A percentile compares a stretch with the other conserved stretches of the same genome.
Conservation (phyloP, 2,329 filamentous ascomycete genomes). For the Colletotrichum sp. region DNA sequence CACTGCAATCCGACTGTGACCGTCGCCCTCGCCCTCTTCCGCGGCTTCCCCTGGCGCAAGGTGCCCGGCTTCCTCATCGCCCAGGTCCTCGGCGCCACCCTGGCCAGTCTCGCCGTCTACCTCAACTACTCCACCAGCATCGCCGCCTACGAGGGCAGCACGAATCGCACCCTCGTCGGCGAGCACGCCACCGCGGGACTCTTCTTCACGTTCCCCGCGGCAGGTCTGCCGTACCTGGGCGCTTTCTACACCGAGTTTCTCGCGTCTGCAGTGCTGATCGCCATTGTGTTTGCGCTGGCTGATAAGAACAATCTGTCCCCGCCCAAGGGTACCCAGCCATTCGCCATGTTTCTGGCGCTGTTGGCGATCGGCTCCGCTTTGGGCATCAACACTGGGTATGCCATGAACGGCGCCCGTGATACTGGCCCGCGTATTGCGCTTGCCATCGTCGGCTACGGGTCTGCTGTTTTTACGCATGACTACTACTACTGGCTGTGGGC, state of each 20-base stretch:
- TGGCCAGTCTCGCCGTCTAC: slow-evolving; percentile 30
- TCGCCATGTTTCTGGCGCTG: slow-evolving; percentile 39
- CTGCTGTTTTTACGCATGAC: slow-evolving; percentile 29
- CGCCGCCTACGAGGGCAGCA: slow-evolving; percentile 34
- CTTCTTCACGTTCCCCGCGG: slow-evolving; percentile 31
- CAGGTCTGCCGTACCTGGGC: slow-evolving; percentile 33
- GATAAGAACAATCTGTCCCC: slow-evolving; percentile 43
- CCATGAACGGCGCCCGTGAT: slow-evolving; percentile 41
- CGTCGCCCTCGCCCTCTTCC: slow-evolving; percentile 36
- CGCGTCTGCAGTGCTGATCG: slow-evolving; percentile 38
- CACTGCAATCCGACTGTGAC: slow-evolving; percentile 42
- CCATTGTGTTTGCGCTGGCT: slow-evolving; percentile 39
- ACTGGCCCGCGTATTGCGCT: slow-evolving; percentile 38
- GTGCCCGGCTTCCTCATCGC: slow-evolving; percentile 33
- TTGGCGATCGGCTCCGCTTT: slow-evolving; percentile 40
- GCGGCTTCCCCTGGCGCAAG: slow-evolving; percentile 39
- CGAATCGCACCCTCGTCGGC: slow-evolving; percentile 32
- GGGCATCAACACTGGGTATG: slow-evolving; percentile 40
- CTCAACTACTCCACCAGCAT: slow-evolving; percentile 25
- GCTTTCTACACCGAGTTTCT: slow-evolving; percentile 41
- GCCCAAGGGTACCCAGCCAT: slow-evolving; percentile 39
- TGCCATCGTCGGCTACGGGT: slow-evolving; percentile 33
- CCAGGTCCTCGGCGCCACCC: slow-evolving; percentile 28
- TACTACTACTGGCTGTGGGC: slow-evolving; percentile 37
- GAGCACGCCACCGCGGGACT: slow-evolving; percentile 33